Evolutionary conservation across 306 rosid species (phyloP), one percentile per base, ranked within the genome.

Genomic region (Lathyrus sativus): DNA sequence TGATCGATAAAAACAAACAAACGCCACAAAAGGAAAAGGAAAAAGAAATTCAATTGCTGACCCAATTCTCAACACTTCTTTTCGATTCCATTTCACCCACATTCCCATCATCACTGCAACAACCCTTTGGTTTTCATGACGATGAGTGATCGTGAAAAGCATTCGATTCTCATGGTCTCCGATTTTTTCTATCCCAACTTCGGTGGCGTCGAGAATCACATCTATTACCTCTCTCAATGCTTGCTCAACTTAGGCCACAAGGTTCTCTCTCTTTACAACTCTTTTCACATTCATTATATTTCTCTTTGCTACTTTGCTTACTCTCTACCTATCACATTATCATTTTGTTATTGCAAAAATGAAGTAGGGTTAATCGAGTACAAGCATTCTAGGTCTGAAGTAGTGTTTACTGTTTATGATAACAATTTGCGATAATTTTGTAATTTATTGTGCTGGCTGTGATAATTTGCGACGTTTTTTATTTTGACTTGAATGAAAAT

Each of bases 131-230:
- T 73, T 67, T 41, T 37, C 26, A 31, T 29, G 9, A 7, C 51
- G 63, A 33, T 89, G 90, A 84, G 66, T 35, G 82, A 38, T 17
- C 9, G 24, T 31, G 65, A 60, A 78, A 84, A 71, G 82, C 90
- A 87, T 70, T 78, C 86, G 67, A 80, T 89, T 79, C 62, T 91
- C 26, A 89, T 91, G 98, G 95, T 84, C 68, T 91, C 95, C 2
- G 98, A 91, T 81, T 91, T 89, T 74, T 91, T 85, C 88, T 91
- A 89, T 82, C 98, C 96, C 66, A 91, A 87, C 67, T 84, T 91
- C 71, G 98, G 98, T 65, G 98, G 98, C 5, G 96, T 91, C 50
- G 96, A 91, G 85, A 89, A 79, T 74, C 96, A 91, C 81, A 80
- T 89, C 18, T 91, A 91, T 76, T 87, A 74, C 75, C 95, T 91